phyloP scores from a whole-genome alignment of 2,329 filamentous ascomycete species.

The Epichloe uncinata region DNA sequence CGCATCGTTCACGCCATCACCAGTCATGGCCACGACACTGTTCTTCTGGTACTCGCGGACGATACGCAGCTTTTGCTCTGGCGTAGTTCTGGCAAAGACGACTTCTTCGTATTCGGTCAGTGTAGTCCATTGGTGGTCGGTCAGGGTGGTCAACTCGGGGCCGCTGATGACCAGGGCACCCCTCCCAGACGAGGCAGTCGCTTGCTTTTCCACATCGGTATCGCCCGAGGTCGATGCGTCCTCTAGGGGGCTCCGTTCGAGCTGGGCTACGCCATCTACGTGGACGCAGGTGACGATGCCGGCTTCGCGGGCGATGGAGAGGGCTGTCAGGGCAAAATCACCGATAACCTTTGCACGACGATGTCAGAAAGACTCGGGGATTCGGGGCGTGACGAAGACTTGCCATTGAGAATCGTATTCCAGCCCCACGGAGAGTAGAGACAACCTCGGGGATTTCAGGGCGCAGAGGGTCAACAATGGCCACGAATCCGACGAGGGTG shows the following conservation, averaged over 20 bases:
- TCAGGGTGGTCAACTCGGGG: conserved; percentile 50
- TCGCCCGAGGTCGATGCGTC: conserved; percentile 6
- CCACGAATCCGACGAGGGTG: conserved; percentile 59
- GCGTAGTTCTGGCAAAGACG: conserved; percentile 61
- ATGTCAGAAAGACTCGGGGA: not conserved
- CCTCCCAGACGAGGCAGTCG: conserved; percentile 8
- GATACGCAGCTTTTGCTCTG: conserved; percentile 67
- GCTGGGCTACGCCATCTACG: conserved; percentile 40
- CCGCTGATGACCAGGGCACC: conserved; percentile 51
- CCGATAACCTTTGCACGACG: conserved; percentile 44
- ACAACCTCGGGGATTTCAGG: conserved; percentile 58
- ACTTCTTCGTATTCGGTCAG: conserved; percentile 56
- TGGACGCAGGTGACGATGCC: conserved; percentile 49
- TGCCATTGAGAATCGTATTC: conserved; percentile 68
- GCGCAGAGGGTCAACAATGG: conserved; percentile 66
- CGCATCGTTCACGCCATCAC: conserved; percentile 78
- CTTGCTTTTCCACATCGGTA: conserved; percentile 12
- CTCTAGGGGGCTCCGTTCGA: conserved; percentile 24
- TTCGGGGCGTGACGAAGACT: conserved; percentile 1
- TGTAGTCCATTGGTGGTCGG: conserved; percentile 54
- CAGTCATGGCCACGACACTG: conserved; percentile 68
- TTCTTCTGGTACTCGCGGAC: conserved; percentile 59
- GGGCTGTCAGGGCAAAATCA: conserved; percentile 62
- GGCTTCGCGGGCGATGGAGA: conserved; percentile 58
- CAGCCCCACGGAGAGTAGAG: conserved; percentile 51